phyloP scores from a whole-genome alignment of 352 stramenopile genomes.

The Globisporangium paroecandrum region DNA sequence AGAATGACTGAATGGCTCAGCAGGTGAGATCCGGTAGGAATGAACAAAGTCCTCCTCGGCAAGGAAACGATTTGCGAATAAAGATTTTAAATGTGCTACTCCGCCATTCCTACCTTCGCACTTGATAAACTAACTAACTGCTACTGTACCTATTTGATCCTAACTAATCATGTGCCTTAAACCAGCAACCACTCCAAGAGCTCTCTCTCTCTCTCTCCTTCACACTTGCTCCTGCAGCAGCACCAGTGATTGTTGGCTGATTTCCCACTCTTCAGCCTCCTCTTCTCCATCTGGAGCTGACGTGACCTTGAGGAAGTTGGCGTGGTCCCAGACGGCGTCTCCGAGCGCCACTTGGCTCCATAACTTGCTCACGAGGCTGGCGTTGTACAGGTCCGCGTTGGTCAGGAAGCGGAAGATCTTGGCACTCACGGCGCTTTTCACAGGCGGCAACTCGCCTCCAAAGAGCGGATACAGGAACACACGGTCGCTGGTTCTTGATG shows the following conservation, averaged over 20 bases:
- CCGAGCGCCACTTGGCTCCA: slow-evolving; percentile 79
- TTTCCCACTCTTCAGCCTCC: slow-evolving; percentile 9
- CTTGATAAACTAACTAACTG: neutral
- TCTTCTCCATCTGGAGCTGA: slow-evolving; percentile 4
- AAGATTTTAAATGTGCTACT: neutral
- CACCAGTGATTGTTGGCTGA: slow-evolving; percentile 4
- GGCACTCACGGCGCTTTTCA: slow-evolving; percentile 58
- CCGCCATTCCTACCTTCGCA: neutral
- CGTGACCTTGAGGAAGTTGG: slow-evolving; percentile 48
- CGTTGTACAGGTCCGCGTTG: slow-evolving; percentile 79
- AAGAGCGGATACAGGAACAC: slow-evolving; percentile 79
- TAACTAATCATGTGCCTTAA: neutral
- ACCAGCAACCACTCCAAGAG: neutral
- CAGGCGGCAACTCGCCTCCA: slow-evolving; percentile 45
- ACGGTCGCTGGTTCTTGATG: slow-evolving; percentile 3
- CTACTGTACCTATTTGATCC: slow-evolving; percentile 1
- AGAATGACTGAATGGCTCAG: neutral
- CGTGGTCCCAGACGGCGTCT: slow-evolving; percentile 72
- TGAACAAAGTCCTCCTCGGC: neutral
- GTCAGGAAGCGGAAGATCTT: slow-evolving; percentile 71
- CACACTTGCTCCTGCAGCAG: neutral
- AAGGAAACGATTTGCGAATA: neutral
- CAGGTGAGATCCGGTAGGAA: neutral
- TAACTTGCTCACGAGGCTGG: slow-evolving; percentile 77
- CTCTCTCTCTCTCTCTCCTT: neutral